Base-by-base conservation (phyloP, 768 basidiomycete species). In the Kwoniella dejecticola region DNA sequence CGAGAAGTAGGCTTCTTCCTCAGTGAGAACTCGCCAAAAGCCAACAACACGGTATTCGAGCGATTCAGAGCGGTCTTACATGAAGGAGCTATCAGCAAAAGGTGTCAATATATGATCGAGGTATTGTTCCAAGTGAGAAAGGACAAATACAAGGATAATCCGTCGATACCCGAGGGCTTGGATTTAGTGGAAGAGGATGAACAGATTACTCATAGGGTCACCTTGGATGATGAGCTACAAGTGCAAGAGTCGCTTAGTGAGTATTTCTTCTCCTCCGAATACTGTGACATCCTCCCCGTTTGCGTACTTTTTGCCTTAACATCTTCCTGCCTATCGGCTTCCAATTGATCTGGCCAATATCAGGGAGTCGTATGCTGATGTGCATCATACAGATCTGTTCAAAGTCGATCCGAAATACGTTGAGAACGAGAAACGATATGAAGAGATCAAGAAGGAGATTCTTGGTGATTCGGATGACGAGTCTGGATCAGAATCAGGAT, bases 71-170 rank as follows among this genome's bases (percentile, higher is more conserved):
- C 91, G 0, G 92, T 97, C 8, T 82, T 99, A 31, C 96, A 98
- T 79, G 96, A 98, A 78, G 92, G 92, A 24, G 82, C 84, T 44
- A 95, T 99, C 79, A 93, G 90, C 72, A 93, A 98, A 70, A 87
- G 96, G 69, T 91, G 95, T 27, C 96, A 98, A 76, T 99, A 97
- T 80, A 97, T 97, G 96, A 91, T 99, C 69, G 96, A 98, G 81
- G 96, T 98, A 2, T 83, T 98, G 47, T 98, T 99, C 91, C 96
- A 98, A 80, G 91, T 96, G 7, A 84, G 96, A 69, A 97, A 96
- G 82, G 96, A 99, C 83, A 94, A 92, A 80, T 98, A 91, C 83
- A 98, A 98, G 83, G 96, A 98, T 75, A 98, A 99, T 77, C 94
- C 94, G 17, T 86, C 92, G 66, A 78, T 98, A 40, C 88, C 91